Evolutionary conservation across 2,329 filamentous ascomycete species (phyloP).

Genomic region (Alternaria sp.): DNA sequence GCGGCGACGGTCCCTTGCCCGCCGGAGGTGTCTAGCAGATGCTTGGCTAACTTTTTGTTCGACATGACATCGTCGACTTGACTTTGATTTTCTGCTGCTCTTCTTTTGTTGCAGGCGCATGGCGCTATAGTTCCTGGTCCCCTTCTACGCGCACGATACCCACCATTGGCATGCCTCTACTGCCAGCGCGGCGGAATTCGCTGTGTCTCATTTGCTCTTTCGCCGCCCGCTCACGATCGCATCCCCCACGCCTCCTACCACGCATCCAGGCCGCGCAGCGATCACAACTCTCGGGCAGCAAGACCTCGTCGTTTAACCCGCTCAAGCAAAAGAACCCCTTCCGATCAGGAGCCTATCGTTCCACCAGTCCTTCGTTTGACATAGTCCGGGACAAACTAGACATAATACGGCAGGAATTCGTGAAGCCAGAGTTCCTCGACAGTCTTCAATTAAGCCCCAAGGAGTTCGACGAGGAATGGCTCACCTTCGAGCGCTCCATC

Average conservation of each 20-base stretch:
- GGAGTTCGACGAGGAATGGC: constrained; percentile 41
- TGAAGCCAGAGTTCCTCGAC: constrained; percentile 31
- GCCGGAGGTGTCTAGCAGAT: constrained; percentile 19
- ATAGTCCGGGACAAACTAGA: constrained; percentile 22
- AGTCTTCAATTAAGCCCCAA: constrained; percentile 36
- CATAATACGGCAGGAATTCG: constrained; percentile 25
- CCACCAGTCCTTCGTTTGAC: not conserved
- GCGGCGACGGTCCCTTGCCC: constrained; percentile 22
- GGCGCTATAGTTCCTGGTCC: not conserved
- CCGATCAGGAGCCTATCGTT: not conserved
- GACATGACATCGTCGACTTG: constrained; percentile 26
- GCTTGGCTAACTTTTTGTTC: constrained; percentile 35
- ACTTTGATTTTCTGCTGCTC: not conserved
- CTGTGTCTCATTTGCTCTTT: constrained; percentile 54
- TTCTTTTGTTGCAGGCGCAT: constrained; percentile 1
- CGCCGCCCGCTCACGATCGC: constrained; percentile 33
- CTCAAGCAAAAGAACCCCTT: not conserved
- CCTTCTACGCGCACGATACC: not conserved
- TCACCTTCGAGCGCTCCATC: constrained; percentile 32
- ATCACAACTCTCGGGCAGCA: not conserved
- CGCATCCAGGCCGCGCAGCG: constrained; percentile 33
- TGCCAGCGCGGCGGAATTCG: constrained; percentile 38
- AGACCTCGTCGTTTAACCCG: not conserved
- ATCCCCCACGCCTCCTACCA: constrained; percentile 40
- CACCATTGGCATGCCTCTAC: constrained; percentile 36